These are phyloP conservation scores for Hericium coralloides DNA, from an alignment of 768 basidiomycete species.

Conservation along the genomic window DNA sequence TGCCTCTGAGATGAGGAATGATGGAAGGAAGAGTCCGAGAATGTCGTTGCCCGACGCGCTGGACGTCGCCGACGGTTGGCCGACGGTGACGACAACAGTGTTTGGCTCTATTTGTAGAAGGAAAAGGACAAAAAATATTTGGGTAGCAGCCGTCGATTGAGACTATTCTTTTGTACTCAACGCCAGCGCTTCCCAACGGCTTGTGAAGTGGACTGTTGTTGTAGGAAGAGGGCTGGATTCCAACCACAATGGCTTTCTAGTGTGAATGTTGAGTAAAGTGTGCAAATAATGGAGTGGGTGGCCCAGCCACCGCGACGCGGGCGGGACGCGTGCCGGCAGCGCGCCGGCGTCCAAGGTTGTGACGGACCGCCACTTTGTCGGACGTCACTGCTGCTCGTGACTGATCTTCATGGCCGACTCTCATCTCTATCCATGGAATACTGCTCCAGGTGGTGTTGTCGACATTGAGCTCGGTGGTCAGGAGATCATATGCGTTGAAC, in stretches of 20 bases:
- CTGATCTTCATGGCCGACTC: neutral
- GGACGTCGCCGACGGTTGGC: constrained; percentile 11
- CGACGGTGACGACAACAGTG: constrained; percentile 9
- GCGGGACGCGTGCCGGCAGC: neutral
- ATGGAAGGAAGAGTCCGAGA: too few relatives aligned
- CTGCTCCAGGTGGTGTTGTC: constrained; percentile 28
- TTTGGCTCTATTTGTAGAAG: constrained; percentile 12
- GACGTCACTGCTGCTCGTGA: neutral
- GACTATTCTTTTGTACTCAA: neutral
- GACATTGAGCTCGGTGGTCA: constrained; percentile 76
- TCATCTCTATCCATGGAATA: constrained; percentile 13
- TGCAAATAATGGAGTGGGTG: too few relatives aligned
- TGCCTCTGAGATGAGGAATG: too few relatives aligned
- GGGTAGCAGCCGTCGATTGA: constrained; percentile 1
- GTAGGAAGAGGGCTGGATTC: too few relatives aligned
- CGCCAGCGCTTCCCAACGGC: neutral
- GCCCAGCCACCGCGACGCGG: neutral
- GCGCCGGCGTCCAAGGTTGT: too few relatives aligned
- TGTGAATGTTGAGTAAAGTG: too few relatives aligned
- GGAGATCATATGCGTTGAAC: constrained; percentile 84
- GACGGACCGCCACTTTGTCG: neutral
- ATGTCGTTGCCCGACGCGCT: constrained; percentile 12
- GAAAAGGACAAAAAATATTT: neutral
- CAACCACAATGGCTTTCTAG: too few relatives aligned
- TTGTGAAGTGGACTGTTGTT: too few relatives aligned